Evolutionary conservation across 2,329 filamentous ascomycete genomes (phyloP), one percentile per base, ranked within the genome.

Genomic region (Fusarium anguioides): DNA sequence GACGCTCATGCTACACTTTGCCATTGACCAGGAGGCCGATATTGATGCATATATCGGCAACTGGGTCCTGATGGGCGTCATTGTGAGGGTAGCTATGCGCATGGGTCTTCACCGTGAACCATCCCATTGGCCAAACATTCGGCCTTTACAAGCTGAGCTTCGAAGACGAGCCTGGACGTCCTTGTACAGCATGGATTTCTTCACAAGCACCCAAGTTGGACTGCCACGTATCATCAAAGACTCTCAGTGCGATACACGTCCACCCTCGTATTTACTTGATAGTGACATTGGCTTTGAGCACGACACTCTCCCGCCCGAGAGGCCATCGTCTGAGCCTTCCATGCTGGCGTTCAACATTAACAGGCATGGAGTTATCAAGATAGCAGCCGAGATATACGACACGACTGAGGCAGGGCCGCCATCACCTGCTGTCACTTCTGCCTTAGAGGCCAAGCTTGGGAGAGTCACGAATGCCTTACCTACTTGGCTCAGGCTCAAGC

Each of bases 141-240:
- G 61, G 17, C 64, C 60, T n/a, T 31, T 70, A 15, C 50, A 60
- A 10, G 64, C 64, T 27, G 64, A 70, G 24, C 49, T 70, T 29
- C 44, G 64, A 14, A 39, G 67, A 29, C 46, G 67, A 5, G 37
- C 60, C 4, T 70, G 64, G 68, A 66, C 60, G 36, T 46, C 49
- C 4, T 24, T 70, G 3, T 66, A 70, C n/a, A 63, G 66, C 20
- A 56, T 68, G 50, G 53, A 70, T 18, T 70, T 69, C 23, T 70
- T 70, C 18, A 70, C 64, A 2, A 70, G 64, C 41, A 64, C 59
- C 5, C 66, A 70, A 29, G 44, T 66, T 6, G 56, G 67, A 23
- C 39, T 70, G 4, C 68, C 67, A 6, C 64, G 64, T n/a, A 60
- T 70, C 14, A 63, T 63, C 21, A 68, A 70, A 14, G 64, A 70